Evolutionary conservation across 2,329 filamentous ascomycete genomes (phyloP).

Genomic region (Macrophomina tecta): DNA sequence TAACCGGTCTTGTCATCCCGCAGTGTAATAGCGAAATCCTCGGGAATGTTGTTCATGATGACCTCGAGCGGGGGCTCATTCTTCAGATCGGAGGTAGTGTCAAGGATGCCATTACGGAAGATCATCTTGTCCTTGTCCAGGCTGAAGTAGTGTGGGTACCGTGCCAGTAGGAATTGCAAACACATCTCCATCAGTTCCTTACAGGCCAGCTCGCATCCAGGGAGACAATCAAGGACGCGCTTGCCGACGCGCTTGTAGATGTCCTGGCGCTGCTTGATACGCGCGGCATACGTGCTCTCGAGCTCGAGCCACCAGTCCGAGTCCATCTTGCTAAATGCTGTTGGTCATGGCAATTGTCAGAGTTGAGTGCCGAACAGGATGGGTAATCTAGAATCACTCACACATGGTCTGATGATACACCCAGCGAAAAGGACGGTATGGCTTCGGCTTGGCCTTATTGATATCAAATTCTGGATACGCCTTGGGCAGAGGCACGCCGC

Average conservation of each 20-base stretch:
- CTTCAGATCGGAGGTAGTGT: slow-evolving; percentile 65
- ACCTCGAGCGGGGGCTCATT: slow-evolving; percentile 70
- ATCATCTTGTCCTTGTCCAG: slow-evolving; percentile 60
- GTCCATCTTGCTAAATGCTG: slow-evolving; percentile 79
- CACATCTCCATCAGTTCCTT: slow-evolving; percentile 90
- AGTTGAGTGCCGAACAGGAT: too few species aligned
- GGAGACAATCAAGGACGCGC: slow-evolving; percentile 69
- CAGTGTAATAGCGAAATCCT: slow-evolving; percentile 81
- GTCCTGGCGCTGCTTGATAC: slow-evolving; percentile 71
- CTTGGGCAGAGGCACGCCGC: slow-evolving; percentile 73
- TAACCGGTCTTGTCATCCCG: slow-evolving; percentile 73
- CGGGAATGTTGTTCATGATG: slow-evolving; percentile 78
- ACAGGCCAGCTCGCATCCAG: slow-evolving; percentile 77
- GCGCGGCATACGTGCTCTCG: slow-evolving; percentile 71
- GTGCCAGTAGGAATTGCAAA: slow-evolving; percentile 76
- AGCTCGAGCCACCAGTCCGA: slow-evolving; percentile 90
- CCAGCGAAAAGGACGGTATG: slow-evolving; percentile 84
- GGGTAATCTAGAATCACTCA: slow-evolving; percentile 46
- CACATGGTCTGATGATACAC: slow-evolving; percentile 91
- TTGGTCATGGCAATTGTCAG: background rate
- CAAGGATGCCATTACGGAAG: slow-evolving; percentile 73
- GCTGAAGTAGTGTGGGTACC: slow-evolving; percentile 78
- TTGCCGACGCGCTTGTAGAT: slow-evolving; percentile 69
- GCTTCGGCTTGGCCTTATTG: slow-evolving; percentile 70
- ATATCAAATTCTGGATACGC: slow-evolving; percentile 72